phyloP scores from a whole-genome alignment of 139 green algal genomes.

The Raphidocelis subcapitata region DNA sequence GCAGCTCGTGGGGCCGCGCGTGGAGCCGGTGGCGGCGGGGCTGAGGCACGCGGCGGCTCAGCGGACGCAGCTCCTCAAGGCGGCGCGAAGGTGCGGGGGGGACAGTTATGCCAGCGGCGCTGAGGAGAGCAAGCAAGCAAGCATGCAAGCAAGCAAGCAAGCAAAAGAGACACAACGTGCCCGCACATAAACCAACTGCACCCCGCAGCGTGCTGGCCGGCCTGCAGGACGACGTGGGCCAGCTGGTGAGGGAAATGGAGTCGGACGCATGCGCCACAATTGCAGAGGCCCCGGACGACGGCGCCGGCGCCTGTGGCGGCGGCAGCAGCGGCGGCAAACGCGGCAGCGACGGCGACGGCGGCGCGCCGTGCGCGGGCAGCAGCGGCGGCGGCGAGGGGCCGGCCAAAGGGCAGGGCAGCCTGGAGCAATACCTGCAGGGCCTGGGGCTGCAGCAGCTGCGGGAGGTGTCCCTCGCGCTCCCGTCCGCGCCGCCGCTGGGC shows the following conservation, averaged over 20 bases:
- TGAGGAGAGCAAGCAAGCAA: too few relatives aligned
- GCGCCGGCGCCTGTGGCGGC: too few relatives aligned
- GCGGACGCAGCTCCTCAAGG: conserved; percentile 18
- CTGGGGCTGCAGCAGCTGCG: conserved; percentile 8
- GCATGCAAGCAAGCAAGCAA: too few relatives aligned
- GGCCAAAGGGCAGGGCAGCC: conserved; percentile 1
- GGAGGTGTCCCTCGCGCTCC: neutral
- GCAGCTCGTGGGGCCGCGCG: conserved; percentile 11
- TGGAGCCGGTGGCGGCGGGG: conserved; percentile 4
- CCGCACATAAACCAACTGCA: neutral
- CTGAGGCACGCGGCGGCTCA: conserved; percentile 11
- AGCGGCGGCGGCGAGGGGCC: too few relatives aligned
- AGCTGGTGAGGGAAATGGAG: conserved; percentile 14
- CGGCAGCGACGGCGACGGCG: neutral
- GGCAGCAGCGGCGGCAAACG: too few relatives aligned
- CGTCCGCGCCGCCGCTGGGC: conserved; percentile 19
- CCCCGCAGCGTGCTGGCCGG: conserved; percentile 5
- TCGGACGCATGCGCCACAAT: too few relatives aligned
- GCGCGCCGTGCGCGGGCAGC: too few relatives aligned
- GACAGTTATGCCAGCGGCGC: too few relatives aligned
- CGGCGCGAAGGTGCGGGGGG: too few relatives aligned
- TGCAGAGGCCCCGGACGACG: too few relatives aligned
- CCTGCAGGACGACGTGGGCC: conserved; percentile 16
- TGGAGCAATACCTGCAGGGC: conserved; percentile 23
- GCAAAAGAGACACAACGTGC: too few relatives aligned